Conservation (phyloP, 2,329 filamentous ascomycete genomes). For the Cladosporium sp. region DNA sequence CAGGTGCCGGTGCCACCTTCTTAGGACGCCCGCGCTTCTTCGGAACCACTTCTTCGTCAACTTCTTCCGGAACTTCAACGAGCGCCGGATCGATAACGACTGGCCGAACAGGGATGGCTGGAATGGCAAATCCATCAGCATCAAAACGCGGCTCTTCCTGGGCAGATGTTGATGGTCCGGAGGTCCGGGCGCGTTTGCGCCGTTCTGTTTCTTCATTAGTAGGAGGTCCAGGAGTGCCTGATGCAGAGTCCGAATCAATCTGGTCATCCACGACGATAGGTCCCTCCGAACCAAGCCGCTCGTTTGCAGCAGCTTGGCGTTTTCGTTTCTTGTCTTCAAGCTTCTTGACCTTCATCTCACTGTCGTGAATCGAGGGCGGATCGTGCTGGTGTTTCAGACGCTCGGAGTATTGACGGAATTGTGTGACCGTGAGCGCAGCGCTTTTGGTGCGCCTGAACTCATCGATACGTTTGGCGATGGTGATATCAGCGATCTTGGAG, state of each 20-base stretch:
- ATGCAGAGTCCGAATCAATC: constrained; percentile 17
- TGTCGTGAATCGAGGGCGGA: constrained; percentile 77
- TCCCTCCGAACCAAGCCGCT: constrained; percentile 13
- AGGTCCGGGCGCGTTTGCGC: constrained; percentile 8
- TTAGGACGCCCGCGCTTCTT: constrained; percentile 38
- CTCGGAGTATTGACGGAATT: constrained; percentile 73
- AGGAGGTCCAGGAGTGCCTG: constrained; percentile 15
- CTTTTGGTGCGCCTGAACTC: constrained; percentile 89
- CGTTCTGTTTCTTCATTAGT: constrained; percentile 15
- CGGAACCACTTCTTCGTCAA: constrained; percentile 20
- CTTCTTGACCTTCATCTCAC: constrained; percentile 52
- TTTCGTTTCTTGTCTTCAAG: constrained; percentile 34
- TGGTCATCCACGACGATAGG: constrained; percentile 23
- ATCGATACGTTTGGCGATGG: constrained; percentile 84
- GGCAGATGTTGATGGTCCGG: neutral
- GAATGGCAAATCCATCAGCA: constrained; percentile 45
- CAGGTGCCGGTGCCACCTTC: constrained; percentile 33
- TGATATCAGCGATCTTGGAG: constrained; percentile 92
- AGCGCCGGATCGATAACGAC: constrained; percentile 28
- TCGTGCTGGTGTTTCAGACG: constrained; percentile 70
- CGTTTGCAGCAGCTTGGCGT: constrained; percentile 26
- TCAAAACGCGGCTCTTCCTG: constrained; percentile 36
- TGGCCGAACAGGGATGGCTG: constrained; percentile 31
- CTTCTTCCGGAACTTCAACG: constrained; percentile 5
- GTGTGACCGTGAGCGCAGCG: constrained; percentile 80